phyloP scores from a whole-genome alignment of 495 filamentous ascomycete species.

The Xylaria palmicola region DNA sequence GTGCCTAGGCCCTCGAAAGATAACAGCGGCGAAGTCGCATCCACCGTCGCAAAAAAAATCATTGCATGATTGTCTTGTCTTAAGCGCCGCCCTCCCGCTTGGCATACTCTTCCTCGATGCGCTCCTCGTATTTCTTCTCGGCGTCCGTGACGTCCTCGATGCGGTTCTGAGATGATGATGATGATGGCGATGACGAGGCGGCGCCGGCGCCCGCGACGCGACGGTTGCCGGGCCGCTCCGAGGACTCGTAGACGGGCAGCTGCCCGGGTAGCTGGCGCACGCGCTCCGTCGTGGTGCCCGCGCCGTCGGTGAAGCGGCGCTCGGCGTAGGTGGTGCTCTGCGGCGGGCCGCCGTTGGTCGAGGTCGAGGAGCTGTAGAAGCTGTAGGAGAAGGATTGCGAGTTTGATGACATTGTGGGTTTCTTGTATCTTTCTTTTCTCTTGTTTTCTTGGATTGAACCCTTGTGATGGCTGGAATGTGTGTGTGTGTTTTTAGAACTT shows the following conservation, averaged over 20 bases:
- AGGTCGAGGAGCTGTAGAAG: constrained; percentile 22
- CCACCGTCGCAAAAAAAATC: too few relatives aligned
- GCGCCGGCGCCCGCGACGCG: not conserved
- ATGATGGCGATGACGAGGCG: too few relatives aligned
- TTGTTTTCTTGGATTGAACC: not conserved
- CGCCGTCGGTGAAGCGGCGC: constrained; percentile 10
- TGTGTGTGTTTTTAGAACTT: not conserved
- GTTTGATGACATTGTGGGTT: constrained; percentile 4
- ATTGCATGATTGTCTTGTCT: too few relatives aligned
- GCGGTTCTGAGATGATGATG: not conserved
- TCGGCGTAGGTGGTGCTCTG: constrained; percentile 7
- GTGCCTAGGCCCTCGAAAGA: too few relatives aligned
- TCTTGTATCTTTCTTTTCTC: not conserved
- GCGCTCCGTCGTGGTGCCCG: constrained; percentile 12
- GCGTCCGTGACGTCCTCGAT: constrained; percentile 23
- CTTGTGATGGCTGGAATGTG: not conserved
- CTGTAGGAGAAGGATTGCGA: constrained; percentile 16
- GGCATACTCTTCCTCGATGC: constrained; percentile 79
- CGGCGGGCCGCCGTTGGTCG: constrained; percentile 6
- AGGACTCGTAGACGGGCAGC: constrained; percentile 12
- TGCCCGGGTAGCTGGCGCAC: constrained; percentile 12
- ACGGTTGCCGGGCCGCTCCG: not conserved
- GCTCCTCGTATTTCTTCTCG: constrained; percentile 59
- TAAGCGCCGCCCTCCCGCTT: constrained; percentile 71
- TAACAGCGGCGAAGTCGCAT: too few relatives aligned